Evolutionary conservation across 805 yeast genomes (phyloP).

Genomic region (Gaillardinia entomophila): DNA sequence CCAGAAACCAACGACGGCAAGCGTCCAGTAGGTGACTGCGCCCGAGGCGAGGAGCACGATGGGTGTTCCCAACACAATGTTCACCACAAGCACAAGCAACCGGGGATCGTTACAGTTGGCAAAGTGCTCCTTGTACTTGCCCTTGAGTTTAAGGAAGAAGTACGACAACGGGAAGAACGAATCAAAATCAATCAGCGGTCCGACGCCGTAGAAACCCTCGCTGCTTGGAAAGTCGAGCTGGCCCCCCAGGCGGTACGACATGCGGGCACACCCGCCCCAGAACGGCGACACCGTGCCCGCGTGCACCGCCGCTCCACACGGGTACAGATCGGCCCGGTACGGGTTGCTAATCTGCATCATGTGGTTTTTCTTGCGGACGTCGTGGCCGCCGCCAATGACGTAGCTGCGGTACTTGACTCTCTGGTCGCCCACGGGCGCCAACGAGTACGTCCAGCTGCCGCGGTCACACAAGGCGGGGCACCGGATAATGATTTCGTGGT

Average conservation of each 20-base stretch:
- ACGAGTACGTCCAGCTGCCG: constrained; percentile 70
- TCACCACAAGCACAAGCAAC: constrained; percentile 46
- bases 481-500: constrained; percentile 48
- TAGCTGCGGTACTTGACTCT: constrained; percentile 65
- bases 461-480: constrained; percentile 89
- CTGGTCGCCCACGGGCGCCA: constrained; percentile 66
- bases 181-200: constrained; percentile 52
- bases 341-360: constrained; percentile 43
- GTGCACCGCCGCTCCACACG: constrained; percentile 88
- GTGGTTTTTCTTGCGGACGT: constrained; percentile 4
- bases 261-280: constrained; percentile 72
- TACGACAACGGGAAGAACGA: constrained; percentile 74
- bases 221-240: constrained; percentile 39
- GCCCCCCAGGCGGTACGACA: constrained; percentile 52
- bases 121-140: constrained; percentile 9
- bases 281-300: constrained; percentile 71
- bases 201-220: constrained; percentile 48
- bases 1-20: constrained; percentile 72
- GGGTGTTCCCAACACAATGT: constrained; percentile 58
- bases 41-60: constrained; percentile 49
- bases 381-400: constrained; percentile 70
- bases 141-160: constrained; percentile 43
- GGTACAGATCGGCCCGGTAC: constrained; percentile 82
- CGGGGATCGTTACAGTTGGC: constrained; percentile 70
- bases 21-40: constrained; percentile 48